These are phyloP conservation scores for Allium fistulosum DNA, from an alignment of 106 monocot genomes.

Conservation along the genomic window DNA sequence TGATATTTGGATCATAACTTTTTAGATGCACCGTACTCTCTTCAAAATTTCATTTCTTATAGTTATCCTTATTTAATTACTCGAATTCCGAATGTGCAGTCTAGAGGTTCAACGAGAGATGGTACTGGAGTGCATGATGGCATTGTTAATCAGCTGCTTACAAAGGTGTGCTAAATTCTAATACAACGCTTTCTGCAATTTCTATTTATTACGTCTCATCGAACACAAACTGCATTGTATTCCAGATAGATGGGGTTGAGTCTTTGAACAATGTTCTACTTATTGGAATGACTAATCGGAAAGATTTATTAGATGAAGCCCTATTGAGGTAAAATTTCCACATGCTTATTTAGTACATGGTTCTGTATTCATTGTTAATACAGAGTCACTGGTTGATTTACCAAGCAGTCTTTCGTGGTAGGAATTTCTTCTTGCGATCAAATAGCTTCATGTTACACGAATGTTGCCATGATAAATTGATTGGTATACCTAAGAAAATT, in stretches of 20 bases:
- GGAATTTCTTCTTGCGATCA: no score
- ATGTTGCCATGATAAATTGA: no score
- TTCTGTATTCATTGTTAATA: no score
- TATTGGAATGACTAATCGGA: slow-evolving; percentile 99
- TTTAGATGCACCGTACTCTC: no score
- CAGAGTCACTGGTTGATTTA: no score
- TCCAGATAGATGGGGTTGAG: slow-evolving; percentile 98
- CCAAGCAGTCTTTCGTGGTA: no score
- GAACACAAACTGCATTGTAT: slow-evolving; percentile 9
- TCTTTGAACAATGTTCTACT: slow-evolving; percentile 95
- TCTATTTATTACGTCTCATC: neutral
- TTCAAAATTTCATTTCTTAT: no score
- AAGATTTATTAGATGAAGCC: slow-evolving; percentile 97
- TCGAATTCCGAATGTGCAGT: slow-evolving; percentile 31
- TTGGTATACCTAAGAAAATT: no score
- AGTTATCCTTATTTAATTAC: neutral
- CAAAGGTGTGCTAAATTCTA: slow-evolving; percentile 58
- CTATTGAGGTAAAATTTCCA: slow-evolving; percentile 53
- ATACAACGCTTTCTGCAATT: neutral
- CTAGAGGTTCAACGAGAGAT: slow-evolving; percentile 98
- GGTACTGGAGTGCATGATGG: slow-evolving; percentile 98
- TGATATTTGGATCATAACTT: no score
- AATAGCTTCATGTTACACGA: no score
- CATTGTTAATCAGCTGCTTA: slow-evolving; percentile 98
- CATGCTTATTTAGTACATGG: neutral